A percentile compares a stretch with the other conserved stretches of the same genome.
These are phyloP conservation scores for Adenanthera pavonina DNA, from an alignment of 306 rosid species.

Conservation along the genomic window DNA sequence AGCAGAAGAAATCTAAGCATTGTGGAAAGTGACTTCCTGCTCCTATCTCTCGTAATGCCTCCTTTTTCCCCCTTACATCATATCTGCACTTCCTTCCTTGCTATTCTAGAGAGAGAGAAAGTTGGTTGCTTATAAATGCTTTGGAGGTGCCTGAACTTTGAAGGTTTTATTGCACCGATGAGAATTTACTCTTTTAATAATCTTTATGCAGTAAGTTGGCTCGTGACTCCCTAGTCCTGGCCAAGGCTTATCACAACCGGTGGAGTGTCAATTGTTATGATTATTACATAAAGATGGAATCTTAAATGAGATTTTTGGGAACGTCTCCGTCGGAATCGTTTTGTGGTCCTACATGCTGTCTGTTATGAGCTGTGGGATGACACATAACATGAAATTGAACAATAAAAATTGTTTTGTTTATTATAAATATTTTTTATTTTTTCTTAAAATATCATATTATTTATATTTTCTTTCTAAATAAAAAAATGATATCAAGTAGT, in stretches of 20 bases:
- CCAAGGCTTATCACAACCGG: constrained; percentile 1
- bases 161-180: neutral
- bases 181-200: neutral
- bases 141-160: constrained; percentile 48
- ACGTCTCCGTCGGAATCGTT: neutral
- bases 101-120: constrained; percentile 33
- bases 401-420: no score
- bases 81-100: constrained; percentile 8
- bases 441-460: no score
- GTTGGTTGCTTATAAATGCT: neutral
- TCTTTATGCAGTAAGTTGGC: constrained; percentile 45
- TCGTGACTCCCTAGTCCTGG: constrained; percentile 33
- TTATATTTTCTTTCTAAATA: no score
- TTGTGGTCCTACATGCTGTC: neutral
- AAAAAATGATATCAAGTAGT: no score
- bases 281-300: neutral
- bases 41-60: constrained; percentile 16
- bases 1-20: constrained; percentile 68
- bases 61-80: constrained; percentile 25
- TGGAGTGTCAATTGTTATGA: neutral
- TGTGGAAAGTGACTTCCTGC: constrained; percentile 28
- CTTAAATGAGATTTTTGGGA: neutral
- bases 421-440: no score
- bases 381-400: neutral
- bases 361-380: neutral